phyloP scores from a whole-genome alignment of 345 rosid species.

The Eutrema heterophyllum region DNA sequence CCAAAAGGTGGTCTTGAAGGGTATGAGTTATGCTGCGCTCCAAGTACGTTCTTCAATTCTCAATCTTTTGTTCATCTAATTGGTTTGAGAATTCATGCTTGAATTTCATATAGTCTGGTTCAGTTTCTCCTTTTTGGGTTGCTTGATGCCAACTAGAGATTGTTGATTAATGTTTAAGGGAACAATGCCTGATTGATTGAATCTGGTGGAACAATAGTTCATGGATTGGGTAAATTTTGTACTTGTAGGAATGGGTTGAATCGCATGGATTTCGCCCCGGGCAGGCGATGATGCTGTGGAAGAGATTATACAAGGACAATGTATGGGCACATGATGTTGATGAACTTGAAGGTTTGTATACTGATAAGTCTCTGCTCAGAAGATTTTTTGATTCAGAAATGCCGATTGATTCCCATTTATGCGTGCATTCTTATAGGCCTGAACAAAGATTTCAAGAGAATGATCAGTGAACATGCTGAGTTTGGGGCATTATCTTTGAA shows the following conservation, averaged over 20 bases:
- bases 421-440: conserved; percentile 41
- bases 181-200: not conserved
- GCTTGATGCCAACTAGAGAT: not conserved
- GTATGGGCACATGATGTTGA: conserved; percentile 62
- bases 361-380: not conserved
- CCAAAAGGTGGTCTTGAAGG: conserved; percentile 61
- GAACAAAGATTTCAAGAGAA: conserved; percentile 81
- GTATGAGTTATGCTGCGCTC: conserved; percentile 60
- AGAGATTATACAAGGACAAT: conserved; percentile 70
- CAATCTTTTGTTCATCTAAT: not conserved
- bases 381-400: not conserved
- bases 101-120: not conserved
- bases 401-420: not conserved
- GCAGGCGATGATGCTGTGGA: conserved; percentile 96
- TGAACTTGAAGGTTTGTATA: conserved; percentile 60
- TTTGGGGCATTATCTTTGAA: conserved; percentile 67
- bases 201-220: not conserved
- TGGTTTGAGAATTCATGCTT: not conserved
- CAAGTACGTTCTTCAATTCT: conserved; percentile 39
- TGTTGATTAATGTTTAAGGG: not conserved
- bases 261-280: conserved; percentile 85
- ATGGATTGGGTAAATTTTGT: not conserved
- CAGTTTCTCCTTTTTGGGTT: not conserved
- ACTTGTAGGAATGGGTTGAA: conserved; percentile 72
- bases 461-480: conserved; percentile 58